Evolutionary conservation across 495 filamentous ascomycete species (phyloP), one percentile per base, ranked within the genome.

Genomic region (Podospora tetraspora): DNA sequence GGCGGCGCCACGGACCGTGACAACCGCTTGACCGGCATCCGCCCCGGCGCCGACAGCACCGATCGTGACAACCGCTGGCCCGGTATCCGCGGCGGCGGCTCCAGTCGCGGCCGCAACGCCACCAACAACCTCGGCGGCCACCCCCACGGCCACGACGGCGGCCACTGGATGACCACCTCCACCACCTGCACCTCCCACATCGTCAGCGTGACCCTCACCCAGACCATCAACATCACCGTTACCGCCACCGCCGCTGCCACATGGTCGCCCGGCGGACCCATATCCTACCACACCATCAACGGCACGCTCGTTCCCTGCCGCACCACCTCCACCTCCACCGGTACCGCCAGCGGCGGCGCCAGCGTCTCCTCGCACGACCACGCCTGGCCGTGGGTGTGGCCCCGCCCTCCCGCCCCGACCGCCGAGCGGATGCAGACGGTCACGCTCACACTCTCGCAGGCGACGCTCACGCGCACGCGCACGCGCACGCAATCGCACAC

Each of bases 141-240:
- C 24, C 30, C 30, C 12, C 10, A 11, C 30, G 19, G 8, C 12
- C 60, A n/a, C 60, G 60, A 3, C 25, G 19, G 25, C 27, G 61
- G 61, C 29, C 61, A 24, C 16, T 62, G 61, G 61, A 21, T 21
- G 63, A 25, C 63, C 43, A n/a, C 43, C 6, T 52, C 43, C n/a
- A 9, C 63, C 23, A 69, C 61, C 25, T 68, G 63, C 61, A 32
- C 52, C 12, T 67, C 68, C 16, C 66, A 19, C 43, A 52, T 57
- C 21, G 57, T 67, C 27, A 71, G 43, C 6, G 43, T 65, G 16
- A 76, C 70, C 22, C 29, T 76, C 1, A 76, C 72, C 12, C 60
- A 69, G 34, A 74, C 64, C 23, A 19, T 68, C 27, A 69, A 72
- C 29, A 63, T 70, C 59, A 73, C 73, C 25, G 66, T 68, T 12